phyloP scores from a whole-genome alignment of 352 stramenopile species.

The Phytopythium boreale region DNA sequence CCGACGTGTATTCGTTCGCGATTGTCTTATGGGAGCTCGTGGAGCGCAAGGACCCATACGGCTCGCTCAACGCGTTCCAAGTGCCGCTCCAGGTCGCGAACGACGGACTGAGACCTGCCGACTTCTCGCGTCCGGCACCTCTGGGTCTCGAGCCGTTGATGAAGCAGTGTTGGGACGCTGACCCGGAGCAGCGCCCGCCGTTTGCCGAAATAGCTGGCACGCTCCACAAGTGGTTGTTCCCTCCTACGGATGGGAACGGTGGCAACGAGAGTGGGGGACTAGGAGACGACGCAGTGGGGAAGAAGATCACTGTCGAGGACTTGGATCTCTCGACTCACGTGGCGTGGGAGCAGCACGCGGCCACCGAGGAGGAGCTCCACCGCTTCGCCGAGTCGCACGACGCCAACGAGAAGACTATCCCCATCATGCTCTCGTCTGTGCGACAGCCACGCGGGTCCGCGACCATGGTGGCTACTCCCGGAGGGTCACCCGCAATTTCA shows the following conservation, averaged over 20 bases:
- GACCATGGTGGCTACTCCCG: background rate
- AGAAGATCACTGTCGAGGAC: slow-evolving; percentile 14
- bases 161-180: slow-evolving; percentile 68
- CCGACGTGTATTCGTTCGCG: slow-evolving; percentile 73
- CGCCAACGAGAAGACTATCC: slow-evolving; percentile 56
- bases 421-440: slow-evolving; percentile 48
- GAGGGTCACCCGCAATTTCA: background rate
- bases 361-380: slow-evolving; percentile 42
- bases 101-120: slow-evolving; percentile 50
- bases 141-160: slow-evolving; percentile 67
- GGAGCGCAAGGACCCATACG: slow-evolving; percentile 70
- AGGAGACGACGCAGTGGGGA: slow-evolving; percentile 14
- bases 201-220: slow-evolving; percentile 64
- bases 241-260: background rate
- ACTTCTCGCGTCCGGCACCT: slow-evolving; percentile 47
- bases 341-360: slow-evolving; percentile 40
- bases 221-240: slow-evolving; percentile 49
- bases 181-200: slow-evolving; percentile 60
- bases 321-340: slow-evolving; percentile 56
- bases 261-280: slow-evolving; percentile 13
- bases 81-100: slow-evolving; percentile 70
- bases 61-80: slow-evolving; percentile 72
- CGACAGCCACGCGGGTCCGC: background rate
- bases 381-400: slow-evolving; percentile 66
- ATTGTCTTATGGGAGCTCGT: slow-evolving; percentile 79